Base-by-base conservation (phyloP, 441 rosid genomes). In the Populus hybrid region DNA sequence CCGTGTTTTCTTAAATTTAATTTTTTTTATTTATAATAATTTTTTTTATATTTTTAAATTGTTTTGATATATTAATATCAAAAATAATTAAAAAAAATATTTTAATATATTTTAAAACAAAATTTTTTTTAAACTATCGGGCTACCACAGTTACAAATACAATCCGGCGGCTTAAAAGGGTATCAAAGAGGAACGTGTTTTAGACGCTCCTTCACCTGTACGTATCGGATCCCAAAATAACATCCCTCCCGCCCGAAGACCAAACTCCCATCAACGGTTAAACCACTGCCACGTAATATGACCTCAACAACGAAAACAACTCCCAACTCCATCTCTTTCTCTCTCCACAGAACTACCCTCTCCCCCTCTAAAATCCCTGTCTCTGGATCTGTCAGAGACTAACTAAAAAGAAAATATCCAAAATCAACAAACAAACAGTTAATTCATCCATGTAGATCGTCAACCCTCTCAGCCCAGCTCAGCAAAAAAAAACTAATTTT, bases 401-500 rank as follows among this genome's bases (percentile, higher is more conserved):
- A 45, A 42, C 18, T 11, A n/a, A 50, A 31, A 11, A n/a, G 45
- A n/a, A 40, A 21, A 3, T n/a, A 6, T 56, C 12, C 40, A 12
- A 53, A 61, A 26, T 72, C 77, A 50, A 50, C 56, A 50, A 50
- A 5, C 56, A 50, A 50, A 50, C 56, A 50, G 18, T 64, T 10
- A 75, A 35, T 66, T 72, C 66, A 23, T 77, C 85, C 79, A 88
- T 81, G 85, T 78, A 75, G 78, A 78, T 23, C 18, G 21, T 50
- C 56, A 50, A 50, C 56, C 56, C 56, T 50, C 6, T 14, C 56
- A 50, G 56, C 56, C 56, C 56, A 50, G 56, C 20, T 50, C 56
- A 50, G 56, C 56, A 4, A 14, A 50, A 1, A 9, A 12, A 50
- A 14, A 50, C 56, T 50, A 45, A 21, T 77, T 69, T 67, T 71